A percentile compares a stretch with the other conserved stretches of the same genome.
phyloP scores from a whole-genome alignment of 106 monocot genomes.

The Apostasia ramifera region DNA sequence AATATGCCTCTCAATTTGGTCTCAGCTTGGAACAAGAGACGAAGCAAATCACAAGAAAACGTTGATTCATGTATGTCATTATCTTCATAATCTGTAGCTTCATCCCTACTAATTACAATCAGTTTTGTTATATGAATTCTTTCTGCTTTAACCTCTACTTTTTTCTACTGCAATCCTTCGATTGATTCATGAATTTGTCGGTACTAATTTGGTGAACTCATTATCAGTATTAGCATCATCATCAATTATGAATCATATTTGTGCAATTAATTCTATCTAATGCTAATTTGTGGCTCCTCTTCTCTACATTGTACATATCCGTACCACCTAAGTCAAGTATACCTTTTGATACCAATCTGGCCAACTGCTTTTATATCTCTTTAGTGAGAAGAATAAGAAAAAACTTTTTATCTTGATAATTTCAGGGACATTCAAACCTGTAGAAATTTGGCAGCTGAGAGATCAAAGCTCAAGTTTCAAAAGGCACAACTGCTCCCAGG shows the following conservation, averaged over 20 bases:
- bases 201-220: background rate
- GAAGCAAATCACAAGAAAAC: slow-evolving; percentile 69
- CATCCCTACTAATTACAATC: background rate
- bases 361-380: too few relatives aligned
- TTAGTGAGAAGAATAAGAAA: background rate
- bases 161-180: too few relatives aligned
- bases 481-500: slow-evolving; percentile 40
- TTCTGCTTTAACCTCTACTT: background rate
- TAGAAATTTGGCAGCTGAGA: slow-evolving; percentile 61
- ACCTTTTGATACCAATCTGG: too few relatives aligned
- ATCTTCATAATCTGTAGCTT: too few relatives aligned
- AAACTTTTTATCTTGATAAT: background rate
- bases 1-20: slow-evolving; percentile 71
- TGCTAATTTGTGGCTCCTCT: too few relatives aligned
- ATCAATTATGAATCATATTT: background rate
- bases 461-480: slow-evolving; percentile 28
- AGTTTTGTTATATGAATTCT: background rate
- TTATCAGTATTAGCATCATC: background rate
- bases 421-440: slow-evolving; percentile 75
- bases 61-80: slow-evolving; percentile 56
- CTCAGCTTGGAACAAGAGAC: slow-evolving; percentile 74
- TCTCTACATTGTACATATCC: too few relatives aligned
- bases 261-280: too few relatives aligned
- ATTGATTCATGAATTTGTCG: background rate
- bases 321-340: too few relatives aligned